Percentiles rank a stretch among this genome's conserved stretches.
phyloP scores from a whole-genome alignment of 495 filamentous ascomycete genomes.

The Chaetomium fimeti region DNA sequence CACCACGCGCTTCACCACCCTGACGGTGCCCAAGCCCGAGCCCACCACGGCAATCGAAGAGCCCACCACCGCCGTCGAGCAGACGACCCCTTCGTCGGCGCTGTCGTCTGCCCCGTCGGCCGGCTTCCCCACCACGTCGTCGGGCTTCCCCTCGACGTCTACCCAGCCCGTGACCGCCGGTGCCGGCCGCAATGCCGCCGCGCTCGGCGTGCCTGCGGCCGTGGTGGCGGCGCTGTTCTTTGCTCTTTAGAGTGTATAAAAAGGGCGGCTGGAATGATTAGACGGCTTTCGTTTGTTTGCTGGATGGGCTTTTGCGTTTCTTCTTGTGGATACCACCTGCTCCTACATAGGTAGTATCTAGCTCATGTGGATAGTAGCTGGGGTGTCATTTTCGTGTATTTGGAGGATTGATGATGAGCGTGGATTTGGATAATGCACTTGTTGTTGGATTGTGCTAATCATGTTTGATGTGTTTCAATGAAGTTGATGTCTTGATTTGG shows the following conservation, averaged over 20 bases:
- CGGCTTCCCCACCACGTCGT: slow-evolving; percentile 12
- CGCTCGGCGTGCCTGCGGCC: slow-evolving; percentile 27
- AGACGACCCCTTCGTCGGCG: background rate
- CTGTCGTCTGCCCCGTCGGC: slow-evolving; percentile 12
- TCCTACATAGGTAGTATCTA: too few species aligned
- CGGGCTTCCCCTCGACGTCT: slow-evolving; percentile 12
- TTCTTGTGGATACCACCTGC: background rate
- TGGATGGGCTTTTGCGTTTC: background rate
- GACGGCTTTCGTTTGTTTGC: slow-evolving; percentile 9
- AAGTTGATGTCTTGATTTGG: background rate
- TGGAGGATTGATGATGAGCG: background rate
- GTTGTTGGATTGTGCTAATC: too few species aligned
- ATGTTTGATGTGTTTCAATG: background rate
- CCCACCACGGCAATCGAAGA: background rate
- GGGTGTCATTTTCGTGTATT: background rate
- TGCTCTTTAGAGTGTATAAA: slow-evolving; percentile 21
- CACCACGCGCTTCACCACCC: slow-evolving; percentile 27
- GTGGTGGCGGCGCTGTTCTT: slow-evolving; percentile 29
- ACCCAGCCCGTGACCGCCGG: slow-evolving; percentile 29
- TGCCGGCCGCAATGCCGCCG: slow-evolving; percentile 33
- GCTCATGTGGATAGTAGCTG: background rate
- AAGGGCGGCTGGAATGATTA: background rate
- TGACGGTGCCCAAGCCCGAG: slow-evolving; percentile 30
- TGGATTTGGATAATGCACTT: background rate
- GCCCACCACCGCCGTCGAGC: background rate